These are phyloP conservation scores for Besnoitia besnoiti DNA, from an alignment of 169 alveolate genomes.

Conservation along the genomic window DNA sequence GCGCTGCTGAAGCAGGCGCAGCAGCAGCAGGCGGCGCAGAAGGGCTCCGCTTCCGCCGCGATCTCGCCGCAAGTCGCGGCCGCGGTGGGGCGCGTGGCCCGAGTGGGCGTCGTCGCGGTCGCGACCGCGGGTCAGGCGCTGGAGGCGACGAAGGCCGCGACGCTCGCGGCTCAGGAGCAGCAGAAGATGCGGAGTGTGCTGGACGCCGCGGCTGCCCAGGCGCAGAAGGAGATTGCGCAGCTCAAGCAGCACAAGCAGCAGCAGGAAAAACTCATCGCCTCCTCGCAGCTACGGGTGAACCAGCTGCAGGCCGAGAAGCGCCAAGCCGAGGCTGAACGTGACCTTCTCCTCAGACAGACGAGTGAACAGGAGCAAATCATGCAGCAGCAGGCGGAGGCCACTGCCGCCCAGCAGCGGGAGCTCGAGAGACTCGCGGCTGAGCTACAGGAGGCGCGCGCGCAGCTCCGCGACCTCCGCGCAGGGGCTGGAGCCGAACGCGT, in stretches of 20 bases:
- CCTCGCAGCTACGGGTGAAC: conserved; percentile 7
- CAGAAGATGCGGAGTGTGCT: conserved; percentile 32
- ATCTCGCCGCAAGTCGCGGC: conserved; percentile 37
- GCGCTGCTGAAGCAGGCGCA: conserved; percentile 10
- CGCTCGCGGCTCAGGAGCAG: conserved; percentile 35
- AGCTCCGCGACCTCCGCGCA: not conserved
- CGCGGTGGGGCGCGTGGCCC: conserved; percentile 46
- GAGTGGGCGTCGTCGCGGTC: conserved; percentile 34
- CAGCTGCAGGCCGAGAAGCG: conserved; percentile 21
- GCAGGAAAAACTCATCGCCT: conserved; percentile 42
- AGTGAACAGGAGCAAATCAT: conserved; percentile 38
- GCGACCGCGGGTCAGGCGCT: conserved; percentile 50
- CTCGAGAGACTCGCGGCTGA: conserved; percentile 21
- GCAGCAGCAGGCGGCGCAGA: not conserved
- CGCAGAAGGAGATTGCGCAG: conserved; percentile 38
- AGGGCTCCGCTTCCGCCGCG: not conserved
- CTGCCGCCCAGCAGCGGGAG: conserved; percentile 24
- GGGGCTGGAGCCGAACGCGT: not conserved
- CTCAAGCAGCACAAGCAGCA: conserved; percentile 59
- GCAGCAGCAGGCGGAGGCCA: conserved; percentile 29
- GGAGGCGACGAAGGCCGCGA: conserved; percentile 41
- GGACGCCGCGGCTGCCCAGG: conserved; percentile 51
- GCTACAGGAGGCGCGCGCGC: conserved; percentile 17
- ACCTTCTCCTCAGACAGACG: conserved; percentile 25
- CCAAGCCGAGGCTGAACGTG: conserved; percentile 2